Conservation (phyloP, 2,329 filamentous ascomycete species). For the Trichoderma sp. region DNA sequence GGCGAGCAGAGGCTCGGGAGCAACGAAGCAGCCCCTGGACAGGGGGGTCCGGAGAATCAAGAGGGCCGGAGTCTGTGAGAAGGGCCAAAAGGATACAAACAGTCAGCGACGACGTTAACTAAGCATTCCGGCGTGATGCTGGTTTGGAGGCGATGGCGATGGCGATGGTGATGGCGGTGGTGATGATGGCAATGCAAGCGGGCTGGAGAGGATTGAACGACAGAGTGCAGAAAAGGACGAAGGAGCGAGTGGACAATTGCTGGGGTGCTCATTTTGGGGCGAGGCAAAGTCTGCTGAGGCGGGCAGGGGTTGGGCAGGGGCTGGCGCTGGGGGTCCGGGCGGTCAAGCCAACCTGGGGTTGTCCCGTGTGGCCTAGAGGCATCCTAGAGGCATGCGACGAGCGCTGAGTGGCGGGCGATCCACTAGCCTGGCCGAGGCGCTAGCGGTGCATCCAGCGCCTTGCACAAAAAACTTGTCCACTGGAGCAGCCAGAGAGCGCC, state of each 20-base stretch:
- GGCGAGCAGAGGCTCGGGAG: slow-evolving; percentile 24
- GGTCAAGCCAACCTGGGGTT: slow-evolving; percentile 24
- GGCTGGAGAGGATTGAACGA: neutral
- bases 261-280: slow-evolving; percentile 23
- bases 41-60: slow-evolving; percentile 21
- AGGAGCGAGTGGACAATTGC: slow-evolving; percentile 22
- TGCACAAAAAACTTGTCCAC: slow-evolving; percentile 14
- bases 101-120: slow-evolving; percentile 28
- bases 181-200: neutral
- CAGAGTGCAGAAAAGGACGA: slow-evolving; percentile 19
- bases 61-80: slow-evolving; percentile 22
- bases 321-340: slow-evolving; percentile 5
- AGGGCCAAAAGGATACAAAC: slow-evolving; percentile 23
- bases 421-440: slow-evolving; percentile 15
- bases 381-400: neutral
- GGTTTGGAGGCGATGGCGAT: neutral
- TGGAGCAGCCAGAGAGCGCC: neutral
- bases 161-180: neutral
- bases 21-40: slow-evolving; percentile 25
- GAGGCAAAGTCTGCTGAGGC: slow-evolving; percentile 28
- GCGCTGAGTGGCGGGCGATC: slow-evolving; percentile 23
- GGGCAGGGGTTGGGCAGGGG: slow-evolving; percentile 20
- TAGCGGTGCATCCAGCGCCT: neutral
- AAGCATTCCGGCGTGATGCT: slow-evolving; percentile 27
- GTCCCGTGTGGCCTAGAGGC: slow-evolving; percentile 16